Evolutionary conservation across 163 green algal genomes (phyloP).

Genomic region (Scenedesmus sp.): DNA sequence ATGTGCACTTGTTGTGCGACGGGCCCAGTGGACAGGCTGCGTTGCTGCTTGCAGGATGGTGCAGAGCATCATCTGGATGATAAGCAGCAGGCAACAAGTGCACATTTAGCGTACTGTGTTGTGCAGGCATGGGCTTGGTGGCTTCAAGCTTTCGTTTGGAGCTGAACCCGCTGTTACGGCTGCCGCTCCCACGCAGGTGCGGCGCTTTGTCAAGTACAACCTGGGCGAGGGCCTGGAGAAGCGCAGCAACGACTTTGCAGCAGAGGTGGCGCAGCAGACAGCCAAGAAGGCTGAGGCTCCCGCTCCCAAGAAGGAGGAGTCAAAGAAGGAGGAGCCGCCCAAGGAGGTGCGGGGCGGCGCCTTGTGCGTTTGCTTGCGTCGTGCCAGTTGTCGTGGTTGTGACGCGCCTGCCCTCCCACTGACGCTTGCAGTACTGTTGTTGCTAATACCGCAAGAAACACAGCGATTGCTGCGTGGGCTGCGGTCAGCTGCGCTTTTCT

Average conservation of each 20-base stretch:
- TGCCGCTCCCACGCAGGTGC: conserved; percentile 69
- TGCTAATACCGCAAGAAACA: too few relatives aligned
- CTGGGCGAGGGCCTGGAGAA: conserved; percentile 97
- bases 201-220: conserved; percentile 89
- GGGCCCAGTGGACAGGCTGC: too few relatives aligned
- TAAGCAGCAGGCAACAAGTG: too few relatives aligned
- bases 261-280: conserved; percentile 94
- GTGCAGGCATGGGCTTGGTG: too few relatives aligned
- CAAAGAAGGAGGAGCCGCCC: conserved; percentile 54
- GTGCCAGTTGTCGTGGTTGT: background rate
- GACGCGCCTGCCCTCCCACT: too few relatives aligned
- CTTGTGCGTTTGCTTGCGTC: background rate
- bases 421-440: too few relatives aligned
- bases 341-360: conserved; percentile 31
- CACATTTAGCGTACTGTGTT: too few relatives aligned
- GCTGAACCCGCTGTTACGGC: background rate
- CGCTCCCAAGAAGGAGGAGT: conserved; percentile 53
- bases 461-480: too few relatives aligned
- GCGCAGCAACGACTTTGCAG: conserved; percentile 92
- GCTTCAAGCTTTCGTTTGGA: background rate
- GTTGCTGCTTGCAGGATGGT: too few relatives aligned
- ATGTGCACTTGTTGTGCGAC: too few relatives aligned
- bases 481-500: background rate
- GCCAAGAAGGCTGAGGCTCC: conserved; percentile 72
- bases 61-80: too few relatives aligned